A percentile compares a stretch with the other conserved stretches of the same genome.
Evolutionary conservation across 805 yeast species (phyloP).

Genomic region (Metschnikowia shivogae): DNA sequence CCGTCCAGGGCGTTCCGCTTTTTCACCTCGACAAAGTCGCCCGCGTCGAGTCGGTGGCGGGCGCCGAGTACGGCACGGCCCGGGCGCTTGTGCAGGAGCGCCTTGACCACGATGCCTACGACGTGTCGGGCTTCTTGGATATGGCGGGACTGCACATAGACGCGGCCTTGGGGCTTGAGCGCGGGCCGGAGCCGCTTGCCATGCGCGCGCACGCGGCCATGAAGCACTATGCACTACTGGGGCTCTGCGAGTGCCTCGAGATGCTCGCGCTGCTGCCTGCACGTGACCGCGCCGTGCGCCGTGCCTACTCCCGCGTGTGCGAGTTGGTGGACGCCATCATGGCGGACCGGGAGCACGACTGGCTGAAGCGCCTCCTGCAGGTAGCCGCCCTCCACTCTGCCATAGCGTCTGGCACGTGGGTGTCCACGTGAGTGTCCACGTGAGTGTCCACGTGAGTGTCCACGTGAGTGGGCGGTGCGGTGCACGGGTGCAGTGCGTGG

Average conservation of each 20-base stretch:
- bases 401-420: too few species aligned
- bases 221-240: slow-evolving; percentile 15
- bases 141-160: neutral
- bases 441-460: too few species aligned
- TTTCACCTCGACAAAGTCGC: slow-evolving; percentile 9
- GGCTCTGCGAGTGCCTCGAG: slow-evolving; percentile 12
- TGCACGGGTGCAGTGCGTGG: too few species aligned
- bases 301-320: slow-evolving; percentile 2
- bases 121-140: slow-evolving; percentile 9
- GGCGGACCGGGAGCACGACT: slow-evolving; percentile 11
- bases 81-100: slow-evolving; percentile 1
- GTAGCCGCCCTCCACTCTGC: slow-evolving; percentile 2
- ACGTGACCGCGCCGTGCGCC: neutral
- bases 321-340: slow-evolving; percentile 12
- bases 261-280: neutral
- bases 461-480: too few species aligned
- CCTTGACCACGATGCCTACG: slow-evolving; percentile 4
- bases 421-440: too few species aligned
- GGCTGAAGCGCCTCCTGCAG: slow-evolving; percentile 10
- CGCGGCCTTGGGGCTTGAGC: slow-evolving; percentile 8
- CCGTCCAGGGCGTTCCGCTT: slow-evolving; percentile 12
- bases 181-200: slow-evolving; percentile 2
- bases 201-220: slow-evolving; percentile 10
- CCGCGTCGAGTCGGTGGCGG: neutral
- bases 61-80: slow-evolving; percentile 15